Evolutionary conservation across 2,329 filamentous ascomycete species (phyloP).

Genomic region (Fusarium nematophilum): DNA sequence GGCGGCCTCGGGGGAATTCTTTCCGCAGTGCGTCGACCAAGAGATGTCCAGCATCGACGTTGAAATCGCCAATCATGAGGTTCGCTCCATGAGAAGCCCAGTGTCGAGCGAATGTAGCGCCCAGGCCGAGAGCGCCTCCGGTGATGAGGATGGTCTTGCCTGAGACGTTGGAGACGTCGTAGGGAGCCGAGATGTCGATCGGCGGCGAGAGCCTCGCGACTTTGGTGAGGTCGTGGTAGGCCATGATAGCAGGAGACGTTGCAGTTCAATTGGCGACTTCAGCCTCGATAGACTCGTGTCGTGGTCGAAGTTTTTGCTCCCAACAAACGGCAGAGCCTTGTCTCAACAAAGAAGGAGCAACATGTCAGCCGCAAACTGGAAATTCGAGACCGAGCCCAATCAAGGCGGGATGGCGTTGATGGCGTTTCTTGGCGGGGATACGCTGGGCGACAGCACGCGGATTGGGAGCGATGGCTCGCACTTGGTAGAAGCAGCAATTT

Average conservation of each 20-base stretch:
- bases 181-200: slow-evolving; percentile 5
- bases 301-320: background rate
- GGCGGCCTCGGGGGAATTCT: background rate
- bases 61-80: slow-evolving; percentile 18
- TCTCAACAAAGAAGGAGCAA: background rate
- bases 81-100: slow-evolving; percentile 10
- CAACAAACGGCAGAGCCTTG: background rate
- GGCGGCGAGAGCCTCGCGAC: background rate
- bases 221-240: slow-evolving; percentile 11
- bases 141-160: slow-evolving; percentile 14
- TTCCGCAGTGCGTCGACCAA: background rate
- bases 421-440: no score
- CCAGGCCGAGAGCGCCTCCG: slow-evolving; percentile 1
- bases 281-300: background rate
- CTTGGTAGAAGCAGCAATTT: no score
- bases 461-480: no score
- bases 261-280: background rate
- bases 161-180: background rate
- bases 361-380: no score
- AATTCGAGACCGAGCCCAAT: no score
- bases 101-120: slow-evolving; percentile 5
- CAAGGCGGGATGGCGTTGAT: no score
- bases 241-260: background rate
- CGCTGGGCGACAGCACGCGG: no score
- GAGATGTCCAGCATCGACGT: background rate